phyloP scores from a whole-genome alignment of 805 yeast species.

The Scheffersomyces amazonensis region DNA sequence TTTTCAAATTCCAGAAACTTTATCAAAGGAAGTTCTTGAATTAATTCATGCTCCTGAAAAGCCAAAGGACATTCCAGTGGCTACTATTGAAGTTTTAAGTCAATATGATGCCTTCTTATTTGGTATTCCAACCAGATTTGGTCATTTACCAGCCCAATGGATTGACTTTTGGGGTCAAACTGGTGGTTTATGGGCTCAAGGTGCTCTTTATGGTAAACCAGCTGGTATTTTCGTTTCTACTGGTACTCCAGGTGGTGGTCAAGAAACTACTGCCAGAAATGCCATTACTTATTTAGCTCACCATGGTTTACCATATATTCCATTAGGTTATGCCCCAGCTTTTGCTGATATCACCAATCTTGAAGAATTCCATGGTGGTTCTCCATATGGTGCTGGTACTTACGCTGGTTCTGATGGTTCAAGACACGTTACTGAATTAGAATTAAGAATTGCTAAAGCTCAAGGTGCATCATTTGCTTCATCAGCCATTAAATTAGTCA shows the following conservation, averaged over 20 bases:
- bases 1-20: conserved; percentile 79
- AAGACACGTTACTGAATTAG: conserved; percentile 62
- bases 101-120: conserved; percentile 72
- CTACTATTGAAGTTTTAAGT: conserved; percentile 52
- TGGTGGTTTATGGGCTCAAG: conserved; percentile 73
- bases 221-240: conserved; percentile 73
- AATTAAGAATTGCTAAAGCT: conserved; percentile 56
- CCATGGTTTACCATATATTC: conserved; percentile 76
- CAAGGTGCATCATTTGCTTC: conserved; percentile 64
- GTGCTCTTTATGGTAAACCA: conserved; percentile 68
- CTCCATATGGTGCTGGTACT: conserved; percentile 88
- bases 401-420: conserved; percentile 75
- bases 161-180: conserved; percentile 73
- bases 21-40: conserved; percentile 57
- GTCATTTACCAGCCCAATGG: conserved; percentile 75
- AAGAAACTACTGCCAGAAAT: conserved; percentile 65
- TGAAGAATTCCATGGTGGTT: conserved; percentile 74
- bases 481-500: conserved; percentile 14
- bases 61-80: conserved; percentile 53
- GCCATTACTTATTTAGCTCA: conserved; percentile 61
- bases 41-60: conserved; percentile 66
- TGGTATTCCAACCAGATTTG: conserved; percentile 81
- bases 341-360: conserved; percentile 55
- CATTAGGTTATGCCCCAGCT: conserved; percentile 66
- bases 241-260: conserved; percentile 76